Evolutionary conservation across 2,329 filamentous ascomycete genomes (phyloP).

Genomic region (Colletotrichum salicis): DNA sequence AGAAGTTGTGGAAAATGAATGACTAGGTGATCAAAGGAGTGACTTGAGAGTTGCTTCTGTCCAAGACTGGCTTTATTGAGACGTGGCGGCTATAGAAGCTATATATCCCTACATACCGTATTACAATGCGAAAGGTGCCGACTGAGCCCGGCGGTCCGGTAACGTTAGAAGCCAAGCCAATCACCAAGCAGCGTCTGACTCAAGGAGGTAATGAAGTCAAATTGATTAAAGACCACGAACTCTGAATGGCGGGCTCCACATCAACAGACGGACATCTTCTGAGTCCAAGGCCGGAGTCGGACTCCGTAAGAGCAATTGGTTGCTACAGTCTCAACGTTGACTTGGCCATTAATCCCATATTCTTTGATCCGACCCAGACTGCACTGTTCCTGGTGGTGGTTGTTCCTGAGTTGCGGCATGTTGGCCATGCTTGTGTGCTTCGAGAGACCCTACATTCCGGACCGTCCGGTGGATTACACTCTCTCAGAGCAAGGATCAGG

Average conservation of each 20-base stretch:
- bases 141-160: not conserved
- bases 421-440: not conserved
- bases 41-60: not conserved
- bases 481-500: conserved; percentile 7
- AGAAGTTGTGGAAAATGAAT: not conserved
- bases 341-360: not conserved
- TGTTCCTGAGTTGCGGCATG: not conserved
- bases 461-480: not conserved
- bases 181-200: not conserved
- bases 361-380: not conserved
- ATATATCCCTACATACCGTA: conserved; percentile 29
- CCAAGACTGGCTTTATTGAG: no score
- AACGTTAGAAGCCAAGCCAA: conserved; percentile 3
- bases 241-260: not conserved
- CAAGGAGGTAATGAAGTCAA: conserved; percentile 26
- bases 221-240: conserved; percentile 15
- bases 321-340: not conserved
- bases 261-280: not conserved
- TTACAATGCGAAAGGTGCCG: not conserved
- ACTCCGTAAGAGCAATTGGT: no score
- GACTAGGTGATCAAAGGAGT: conserved; percentile 5
- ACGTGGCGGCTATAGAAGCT: not conserved
- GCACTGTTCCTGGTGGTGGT: not conserved
- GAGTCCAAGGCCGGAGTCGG: not conserved
- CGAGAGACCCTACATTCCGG: not conserved